These are phyloP conservation scores for Cantharellus anzutake DNA, from an alignment of 768 basidiomycete species.

Conservation along the genomic window DNA sequence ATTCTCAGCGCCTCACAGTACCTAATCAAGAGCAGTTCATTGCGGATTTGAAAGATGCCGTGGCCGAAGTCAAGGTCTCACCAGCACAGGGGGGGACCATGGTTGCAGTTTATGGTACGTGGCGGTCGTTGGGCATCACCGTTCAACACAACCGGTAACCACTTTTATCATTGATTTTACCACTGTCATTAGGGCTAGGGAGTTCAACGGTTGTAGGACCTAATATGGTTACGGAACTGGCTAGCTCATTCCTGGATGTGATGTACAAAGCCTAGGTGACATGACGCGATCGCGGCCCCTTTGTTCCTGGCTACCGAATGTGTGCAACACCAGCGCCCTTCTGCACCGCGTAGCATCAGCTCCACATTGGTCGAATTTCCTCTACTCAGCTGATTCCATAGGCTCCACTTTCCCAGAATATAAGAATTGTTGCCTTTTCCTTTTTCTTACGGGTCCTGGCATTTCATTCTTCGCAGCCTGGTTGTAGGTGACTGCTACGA, in stretches of 20 bases:
- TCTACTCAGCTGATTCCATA: too few relatives aligned
- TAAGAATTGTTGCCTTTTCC: too few relatives aligned
- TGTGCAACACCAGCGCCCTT: too few relatives aligned
- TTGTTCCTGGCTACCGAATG: too few relatives aligned
- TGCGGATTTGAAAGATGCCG: constrained; percentile 60
- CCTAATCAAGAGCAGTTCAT: constrained; percentile 58
- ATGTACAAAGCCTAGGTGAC: constrained; percentile 25
- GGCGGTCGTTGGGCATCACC: constrained; percentile 13
- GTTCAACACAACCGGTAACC: too few relatives aligned
- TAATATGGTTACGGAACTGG: constrained; percentile 56
- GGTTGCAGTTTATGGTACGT: constrained; percentile 75
- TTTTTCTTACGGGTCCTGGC: too few relatives aligned
- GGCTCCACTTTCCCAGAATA: too few relatives aligned
- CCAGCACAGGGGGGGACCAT: constrained; percentile 65
- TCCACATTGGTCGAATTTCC: too few relatives aligned
- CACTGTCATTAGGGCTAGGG: constrained; percentile 40
- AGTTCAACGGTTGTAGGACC: constrained; percentile 69
- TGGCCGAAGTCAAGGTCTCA: constrained; percentile 45
- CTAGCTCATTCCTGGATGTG: constrained; percentile 64
- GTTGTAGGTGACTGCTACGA: too few relatives aligned
- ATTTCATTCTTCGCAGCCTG: too few relatives aligned
- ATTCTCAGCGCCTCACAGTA: constrained; percentile 54
- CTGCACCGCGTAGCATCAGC: too few relatives aligned
- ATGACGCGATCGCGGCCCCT: neutral
- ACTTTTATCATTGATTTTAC: constrained; percentile 1